Conservation (phyloP, 2,329 filamentous ascomycete species). For the Whalleya microplaca region DNA sequence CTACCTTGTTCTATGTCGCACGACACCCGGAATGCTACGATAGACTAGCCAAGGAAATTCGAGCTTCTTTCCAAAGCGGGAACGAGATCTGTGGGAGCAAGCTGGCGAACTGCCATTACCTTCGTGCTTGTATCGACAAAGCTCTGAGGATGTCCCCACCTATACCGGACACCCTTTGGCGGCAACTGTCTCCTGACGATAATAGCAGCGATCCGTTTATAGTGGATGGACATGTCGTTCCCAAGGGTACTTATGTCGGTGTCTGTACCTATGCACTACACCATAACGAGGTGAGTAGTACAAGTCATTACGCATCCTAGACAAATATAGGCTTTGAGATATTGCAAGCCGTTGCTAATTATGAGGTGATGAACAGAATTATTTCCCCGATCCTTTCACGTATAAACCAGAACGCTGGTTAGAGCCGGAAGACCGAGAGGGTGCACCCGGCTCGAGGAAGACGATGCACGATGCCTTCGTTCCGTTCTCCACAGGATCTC, state of each 20-base stretch:
- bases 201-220: constrained; percentile 2
- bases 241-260: constrained; percentile 21
- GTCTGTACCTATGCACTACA: constrained; percentile 19
- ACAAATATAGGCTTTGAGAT: too few species aligned
- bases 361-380: constrained; percentile 1
- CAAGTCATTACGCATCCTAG: too few species aligned
- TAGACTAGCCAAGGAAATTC: constrained; percentile 23
- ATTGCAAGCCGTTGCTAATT: not conserved
- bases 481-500: constrained; percentile 48
- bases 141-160: constrained; percentile 25
- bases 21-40: constrained; percentile 17
- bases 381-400: constrained; percentile 19
- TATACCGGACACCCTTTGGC: constrained; percentile 16
- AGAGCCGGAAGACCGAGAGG: not conserved
- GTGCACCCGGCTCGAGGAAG: constrained; percentile 28
- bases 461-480: constrained; percentile 39
- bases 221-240: constrained; percentile 24
- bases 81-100: constrained; percentile 20
- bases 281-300: not conserved
- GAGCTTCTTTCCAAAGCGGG: constrained; percentile 12
- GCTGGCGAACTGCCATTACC: constrained; percentile 23
- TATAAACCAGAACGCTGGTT: constrained; percentile 21
- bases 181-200: constrained; percentile 16
- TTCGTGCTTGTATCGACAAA: constrained; percentile 24
- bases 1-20: constrained; percentile 30